Evolutionary conservation across 768 basidiomycete genomes (phyloP).

Genomic region (Lactarius evosmus): DNA sequence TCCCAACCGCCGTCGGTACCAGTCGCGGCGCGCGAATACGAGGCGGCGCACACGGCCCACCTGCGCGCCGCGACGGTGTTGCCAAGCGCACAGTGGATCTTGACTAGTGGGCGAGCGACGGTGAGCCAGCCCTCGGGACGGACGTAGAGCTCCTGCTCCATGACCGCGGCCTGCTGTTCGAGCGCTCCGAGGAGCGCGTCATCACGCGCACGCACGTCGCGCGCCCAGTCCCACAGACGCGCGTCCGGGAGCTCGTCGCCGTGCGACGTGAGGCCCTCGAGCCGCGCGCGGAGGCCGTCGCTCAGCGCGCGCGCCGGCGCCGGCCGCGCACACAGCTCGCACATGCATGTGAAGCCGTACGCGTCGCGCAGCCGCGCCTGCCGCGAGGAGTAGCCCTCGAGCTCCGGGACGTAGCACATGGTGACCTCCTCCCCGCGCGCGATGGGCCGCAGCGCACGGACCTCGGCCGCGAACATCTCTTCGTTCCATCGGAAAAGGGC

Average conservation of each 20-base stretch:
- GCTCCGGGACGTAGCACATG: conserved; percentile 31
- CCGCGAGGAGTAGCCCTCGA: conserved; percentile 28
- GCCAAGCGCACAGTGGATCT: conserved; percentile 9
- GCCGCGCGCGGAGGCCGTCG: conserved; percentile 20
- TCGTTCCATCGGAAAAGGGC: conserved; percentile 29
- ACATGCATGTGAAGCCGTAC: conserved; percentile 39
- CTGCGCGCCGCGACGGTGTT: conserved; percentile 9
- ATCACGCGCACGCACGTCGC: conserved; percentile 1
- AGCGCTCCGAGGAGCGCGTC: conserved; percentile 4
- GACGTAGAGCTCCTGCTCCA: conserved; percentile 13
- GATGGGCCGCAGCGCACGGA: conserved; percentile 35
- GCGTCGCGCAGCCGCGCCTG: conserved; percentile 30
- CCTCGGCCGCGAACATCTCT: conserved; percentile 33
- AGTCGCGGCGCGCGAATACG: conserved; percentile 14
- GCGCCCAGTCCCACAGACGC: conserved; percentile 14
- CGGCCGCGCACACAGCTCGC: conserved; percentile 34
- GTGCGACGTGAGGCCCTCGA: conserved; percentile 13
- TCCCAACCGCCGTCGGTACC: conserved; percentile 23
- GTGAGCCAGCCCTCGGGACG: conserved; percentile 13
- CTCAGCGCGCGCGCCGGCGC: conserved; percentile 17
- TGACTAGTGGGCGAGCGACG: conserved; percentile 10
- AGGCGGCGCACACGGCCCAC: conserved; percentile 21
- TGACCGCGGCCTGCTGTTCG: conserved; percentile 3
- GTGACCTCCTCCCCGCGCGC: conserved; percentile 38
- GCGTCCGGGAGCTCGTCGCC: conserved; percentile 7